Base-by-base conservation (phyloP, 2,329 filamentous ascomycete genomes). In the Pestalotiopsis fici region DNA sequence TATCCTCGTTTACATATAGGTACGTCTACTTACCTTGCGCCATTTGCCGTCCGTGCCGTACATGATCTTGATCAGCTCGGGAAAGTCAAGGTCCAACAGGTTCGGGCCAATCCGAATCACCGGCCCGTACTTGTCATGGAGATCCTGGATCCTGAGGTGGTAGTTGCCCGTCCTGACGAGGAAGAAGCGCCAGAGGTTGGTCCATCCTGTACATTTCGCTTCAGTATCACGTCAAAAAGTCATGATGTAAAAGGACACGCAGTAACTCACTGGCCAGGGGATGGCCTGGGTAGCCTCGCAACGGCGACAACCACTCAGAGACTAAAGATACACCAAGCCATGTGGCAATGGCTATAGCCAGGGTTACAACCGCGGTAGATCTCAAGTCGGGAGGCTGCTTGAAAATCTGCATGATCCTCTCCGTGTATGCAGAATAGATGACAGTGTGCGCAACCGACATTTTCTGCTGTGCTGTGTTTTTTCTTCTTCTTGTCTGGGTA, bases 121-220 rank as follows among this genome's bases (percentile, higher is more conserved):
- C 1, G 79, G 78, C 1, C 79, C 79, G 67, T 81, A 77, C 60
- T 77, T 76, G n/a, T 78, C 72, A 66, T 81, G 79, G 3, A 80
- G 73, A 55, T 77, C 70, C 54, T 75, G 74, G 59, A 77, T 75
- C 0, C 68, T 70, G 4, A 70, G 43, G 2, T 77, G 75, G 55
- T 76, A 78, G 2, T 71, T 66, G 2, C 73, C 73, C 23, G 69
- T 67, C 15, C 66, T 64, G 18, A 73, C 73, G 47, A 74, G 70
- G 63, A 66, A 71, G n/a, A 79, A 65, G 4, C 77, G 76, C 78
- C 78, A 81, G 21, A 76, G 66, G 28, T 80, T 78, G 5, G 79
- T 79, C 73, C 74, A 80, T 69, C 72, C 76, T 71, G 68, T n/a
- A 23, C 23, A 28, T 11, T 21, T 11, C n/a, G 2, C 57, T 31